These are phyloP conservation scores for Spinellus fusiger DNA, from an alignment of 192 early-diverging fungal species.

Conservation along the genomic window DNA sequence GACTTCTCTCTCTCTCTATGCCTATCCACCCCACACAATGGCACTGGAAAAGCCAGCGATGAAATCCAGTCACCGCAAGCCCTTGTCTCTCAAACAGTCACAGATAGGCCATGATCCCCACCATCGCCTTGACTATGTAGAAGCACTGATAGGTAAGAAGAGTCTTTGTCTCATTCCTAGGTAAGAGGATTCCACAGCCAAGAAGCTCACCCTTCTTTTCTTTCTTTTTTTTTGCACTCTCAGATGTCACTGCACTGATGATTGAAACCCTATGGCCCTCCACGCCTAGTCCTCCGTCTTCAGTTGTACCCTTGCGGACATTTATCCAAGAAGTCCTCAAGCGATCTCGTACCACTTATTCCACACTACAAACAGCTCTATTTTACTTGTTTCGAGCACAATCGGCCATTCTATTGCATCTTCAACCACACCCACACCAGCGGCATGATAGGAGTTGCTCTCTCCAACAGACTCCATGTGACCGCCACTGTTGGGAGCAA, in stretches of 20 bases:
- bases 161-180: neutral
- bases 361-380: constrained; percentile 72
- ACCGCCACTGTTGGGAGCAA: neutral
- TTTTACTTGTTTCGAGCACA: constrained; percentile 57
- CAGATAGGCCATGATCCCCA: no score
- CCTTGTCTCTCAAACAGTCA: neutral
- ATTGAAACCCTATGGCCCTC: constrained; percentile 53
- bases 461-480: constrained; percentile 1
- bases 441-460: neutral
- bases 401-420: constrained; percentile 16
- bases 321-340: constrained; percentile 73
- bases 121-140: constrained; percentile 18
- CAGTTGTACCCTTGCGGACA: constrained; percentile 49
- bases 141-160: constrained; percentile 22
- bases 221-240: neutral
- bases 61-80: neutral
- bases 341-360: constrained; percentile 71
- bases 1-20: constrained; percentile 2
- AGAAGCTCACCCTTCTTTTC: neutral
- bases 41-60: neutral
- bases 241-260: constrained; percentile 51
- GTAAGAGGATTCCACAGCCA: neutral
- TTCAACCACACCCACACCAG: neutral
- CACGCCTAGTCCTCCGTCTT: constrained; percentile 18
- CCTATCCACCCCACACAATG: no score